Conservation (phyloP, 495 filamentous ascomycete species). For the Chaetomidium leptoderma region DNA sequence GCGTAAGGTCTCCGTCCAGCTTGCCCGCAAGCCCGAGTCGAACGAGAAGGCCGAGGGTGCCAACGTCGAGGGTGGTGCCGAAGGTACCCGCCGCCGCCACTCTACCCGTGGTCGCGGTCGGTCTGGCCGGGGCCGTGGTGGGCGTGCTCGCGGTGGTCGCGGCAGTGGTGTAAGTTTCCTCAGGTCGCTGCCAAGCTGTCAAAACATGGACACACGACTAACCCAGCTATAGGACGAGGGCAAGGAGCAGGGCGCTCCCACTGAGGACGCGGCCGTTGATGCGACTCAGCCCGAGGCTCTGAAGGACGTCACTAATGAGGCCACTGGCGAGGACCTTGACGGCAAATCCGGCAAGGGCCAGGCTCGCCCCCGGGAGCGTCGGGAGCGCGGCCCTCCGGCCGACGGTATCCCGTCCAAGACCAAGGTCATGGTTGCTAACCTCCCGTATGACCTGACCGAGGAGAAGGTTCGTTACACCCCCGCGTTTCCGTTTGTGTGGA, state of each 20-base stretch:
- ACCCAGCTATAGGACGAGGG: slow-evolving; percentile 37
- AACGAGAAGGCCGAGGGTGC: slow-evolving; percentile 70
- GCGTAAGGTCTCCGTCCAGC: slow-evolving; percentile 97
- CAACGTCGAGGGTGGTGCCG: slow-evolving; percentile 59
- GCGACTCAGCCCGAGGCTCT: slow-evolving; percentile 47
- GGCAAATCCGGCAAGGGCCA: slow-evolving; percentile 47
- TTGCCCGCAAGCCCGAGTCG: slow-evolving; percentile 93
- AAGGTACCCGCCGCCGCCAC: slow-evolving; percentile 73
- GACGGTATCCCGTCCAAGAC: slow-evolving; percentile 98
- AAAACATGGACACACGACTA: slow-evolving; percentile 11
- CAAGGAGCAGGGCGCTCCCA: slow-evolving; percentile 43
- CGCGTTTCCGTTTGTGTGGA: neutral
- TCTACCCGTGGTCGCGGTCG: slow-evolving; percentile 66
- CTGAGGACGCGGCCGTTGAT: slow-evolving; percentile 44
- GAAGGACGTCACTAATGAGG: slow-evolving; percentile 53
- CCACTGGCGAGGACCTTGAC: slow-evolving; percentile 42
- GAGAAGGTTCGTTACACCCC: slow-evolving; percentile 65
- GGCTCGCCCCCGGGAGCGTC: slow-evolving; percentile 54
- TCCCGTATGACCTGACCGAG: slow-evolving; percentile 95
- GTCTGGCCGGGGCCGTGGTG: slow-evolving; percentile 66
- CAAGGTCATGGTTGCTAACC: slow-evolving; percentile 99
- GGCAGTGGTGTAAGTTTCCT: slow-evolving; percentile 55
- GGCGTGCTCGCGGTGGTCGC: slow-evolving; percentile 70
- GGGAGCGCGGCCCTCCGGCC: slow-evolving; percentile 90
- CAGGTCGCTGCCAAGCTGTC: neutral